These are phyloP conservation scores for Tympanopsis confertula DNA, from an alignment of 2,329 filamentous ascomycete species.

Conservation along the genomic window DNA sequence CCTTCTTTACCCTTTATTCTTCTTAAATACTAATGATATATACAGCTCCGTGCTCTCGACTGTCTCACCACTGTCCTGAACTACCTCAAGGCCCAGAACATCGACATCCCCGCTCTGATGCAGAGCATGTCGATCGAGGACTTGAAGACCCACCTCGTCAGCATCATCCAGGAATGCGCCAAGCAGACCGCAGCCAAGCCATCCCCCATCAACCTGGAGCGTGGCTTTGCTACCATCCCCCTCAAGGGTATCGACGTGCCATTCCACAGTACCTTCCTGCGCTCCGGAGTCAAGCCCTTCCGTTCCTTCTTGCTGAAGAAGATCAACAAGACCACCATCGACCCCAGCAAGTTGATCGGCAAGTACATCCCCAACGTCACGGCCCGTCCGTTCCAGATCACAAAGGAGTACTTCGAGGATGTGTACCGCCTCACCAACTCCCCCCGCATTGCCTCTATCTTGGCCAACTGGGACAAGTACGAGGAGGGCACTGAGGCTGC, in stretches of 20 bases:
- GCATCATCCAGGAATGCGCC: slow-evolving; percentile 61
- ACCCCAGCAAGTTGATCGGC: slow-evolving; percentile 13
- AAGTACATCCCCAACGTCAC: slow-evolving; percentile 21
- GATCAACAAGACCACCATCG: slow-evolving; percentile 11
- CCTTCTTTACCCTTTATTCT: neutral
- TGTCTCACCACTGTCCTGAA: slow-evolving; percentile 7
- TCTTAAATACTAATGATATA: neutral
- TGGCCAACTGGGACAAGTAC: slow-evolving; percentile 1
- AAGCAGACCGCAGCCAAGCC: slow-evolving; percentile 45
- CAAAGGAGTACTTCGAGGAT: slow-evolving; percentile 12
- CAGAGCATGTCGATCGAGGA: slow-evolving; percentile 60
- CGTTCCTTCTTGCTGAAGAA: slow-evolving; percentile 12
- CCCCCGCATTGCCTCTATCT: neutral
- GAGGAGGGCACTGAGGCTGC: neutral
- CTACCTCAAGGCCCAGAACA: slow-evolving; percentile 23
- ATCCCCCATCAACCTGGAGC: slow-evolving; percentile 5
- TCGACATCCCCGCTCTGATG: slow-evolving; percentile 65
- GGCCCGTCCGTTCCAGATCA: slow-evolving; percentile 15
- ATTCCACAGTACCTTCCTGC: slow-evolving; percentile 16
- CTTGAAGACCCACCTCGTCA: slow-evolving; percentile 56
- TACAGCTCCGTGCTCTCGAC: slow-evolving; percentile 5
- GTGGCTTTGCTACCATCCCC: slow-evolving; percentile 15
- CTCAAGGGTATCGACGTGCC: slow-evolving; percentile 17
- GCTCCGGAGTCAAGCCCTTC: slow-evolving; percentile 13
- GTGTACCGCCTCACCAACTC: slow-evolving; percentile 1